Percentiles rank a stretch among this genome's conserved stretches.
Conservation (phyloP, 352 stramenopile species). For the Lagenidium sp. region DNA sequence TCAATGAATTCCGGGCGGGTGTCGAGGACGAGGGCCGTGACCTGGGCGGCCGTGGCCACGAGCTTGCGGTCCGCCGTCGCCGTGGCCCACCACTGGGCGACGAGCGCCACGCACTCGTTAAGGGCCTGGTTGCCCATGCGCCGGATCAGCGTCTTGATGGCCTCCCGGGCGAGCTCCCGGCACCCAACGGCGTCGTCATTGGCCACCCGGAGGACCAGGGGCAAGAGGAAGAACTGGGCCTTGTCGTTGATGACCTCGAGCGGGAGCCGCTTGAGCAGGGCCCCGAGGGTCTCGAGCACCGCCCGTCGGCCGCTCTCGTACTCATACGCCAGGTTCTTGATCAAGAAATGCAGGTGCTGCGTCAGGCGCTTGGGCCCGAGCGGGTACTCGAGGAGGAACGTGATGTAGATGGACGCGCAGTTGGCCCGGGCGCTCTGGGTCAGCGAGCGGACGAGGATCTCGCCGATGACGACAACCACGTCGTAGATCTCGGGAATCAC, state of each 20-base stretch:
- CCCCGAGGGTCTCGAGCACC: constrained; percentile 85
- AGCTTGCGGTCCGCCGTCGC: constrained; percentile 49
- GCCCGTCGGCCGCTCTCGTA: constrained; percentile 91
- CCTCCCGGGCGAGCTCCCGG: constrained; percentile 67
- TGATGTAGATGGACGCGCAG: constrained; percentile 75
- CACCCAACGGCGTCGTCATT: constrained; percentile 93
- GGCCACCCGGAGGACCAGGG: constrained; percentile 92
- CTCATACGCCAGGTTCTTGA: constrained; percentile 95
- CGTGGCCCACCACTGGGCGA: constrained; percentile 79
- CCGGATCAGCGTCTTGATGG: constrained; percentile 80
- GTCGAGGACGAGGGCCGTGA: constrained; percentile 64
- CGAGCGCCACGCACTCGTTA: constrained; percentile 84
- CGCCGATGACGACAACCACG: constrained; percentile 91
- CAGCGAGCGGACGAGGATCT: constrained; percentile 92
- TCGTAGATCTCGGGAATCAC: constrained; percentile 95
- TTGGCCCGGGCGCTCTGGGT: constrained; percentile 77
- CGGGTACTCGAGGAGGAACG: constrained; percentile 95
- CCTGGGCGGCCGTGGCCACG: constrained; percentile 56
- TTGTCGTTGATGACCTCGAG: constrained; percentile 87
- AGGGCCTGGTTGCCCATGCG: constrained; percentile 87
- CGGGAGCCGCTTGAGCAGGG: constrained; percentile 89
- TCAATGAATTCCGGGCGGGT: constrained; percentile 71
- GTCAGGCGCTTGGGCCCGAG: constrained; percentile 91
- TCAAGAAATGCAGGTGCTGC: constrained; percentile 91
- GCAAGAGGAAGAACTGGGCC: constrained; percentile 92